A percentile compares a stretch with the other conserved stretches of the same genome.
Conservation (phyloP, 31 red algal genomes). For the Odonthalia washingtoniensis region DNA sequence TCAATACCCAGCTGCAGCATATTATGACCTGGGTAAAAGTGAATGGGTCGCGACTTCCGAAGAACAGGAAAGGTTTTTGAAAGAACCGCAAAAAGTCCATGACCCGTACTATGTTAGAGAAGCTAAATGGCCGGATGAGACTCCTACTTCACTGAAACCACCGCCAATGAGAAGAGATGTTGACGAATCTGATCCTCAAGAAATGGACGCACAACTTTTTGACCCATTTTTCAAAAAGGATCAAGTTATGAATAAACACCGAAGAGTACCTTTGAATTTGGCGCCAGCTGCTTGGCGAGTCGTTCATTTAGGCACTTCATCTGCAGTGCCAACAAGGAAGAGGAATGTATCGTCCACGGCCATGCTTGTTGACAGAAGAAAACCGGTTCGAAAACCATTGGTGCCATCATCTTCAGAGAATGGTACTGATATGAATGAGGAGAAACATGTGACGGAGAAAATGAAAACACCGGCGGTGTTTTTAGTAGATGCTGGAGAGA, state of each 20-base stretch:
- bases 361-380: constrained; percentile 46
- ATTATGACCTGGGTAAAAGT: constrained; percentile 39
- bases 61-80: constrained; percentile 49
- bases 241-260: constrained; percentile 17
- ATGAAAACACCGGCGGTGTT: constrained; percentile 77
- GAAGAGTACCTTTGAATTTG: constrained; percentile 44
- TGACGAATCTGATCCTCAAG: constrained; percentile 1
- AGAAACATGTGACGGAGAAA: no score
- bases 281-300: constrained; percentile 66
- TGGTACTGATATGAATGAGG: not conserved
- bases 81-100: constrained; percentile 31
- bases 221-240: not conserved
- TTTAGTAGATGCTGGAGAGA: constrained; percentile 88
- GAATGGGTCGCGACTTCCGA: constrained; percentile 60
- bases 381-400: not conserved
- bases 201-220: not conserved
- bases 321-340: constrained; percentile 75
- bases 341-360: constrained; percentile 89
- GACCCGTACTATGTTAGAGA: constrained; percentile 56
- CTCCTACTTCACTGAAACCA: constrained; percentile 30
- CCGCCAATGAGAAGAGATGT: not conserved
- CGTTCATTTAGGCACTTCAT: constrained; percentile 85
- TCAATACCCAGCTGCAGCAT: constrained; percentile 47
- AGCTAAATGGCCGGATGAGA: constrained; percentile 39
- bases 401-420: not conserved